Evolutionary conservation across 208 protist species (phyloP), one percentile per base, ranked within the genome.

Genomic region (Leishmania arabica): DNA sequence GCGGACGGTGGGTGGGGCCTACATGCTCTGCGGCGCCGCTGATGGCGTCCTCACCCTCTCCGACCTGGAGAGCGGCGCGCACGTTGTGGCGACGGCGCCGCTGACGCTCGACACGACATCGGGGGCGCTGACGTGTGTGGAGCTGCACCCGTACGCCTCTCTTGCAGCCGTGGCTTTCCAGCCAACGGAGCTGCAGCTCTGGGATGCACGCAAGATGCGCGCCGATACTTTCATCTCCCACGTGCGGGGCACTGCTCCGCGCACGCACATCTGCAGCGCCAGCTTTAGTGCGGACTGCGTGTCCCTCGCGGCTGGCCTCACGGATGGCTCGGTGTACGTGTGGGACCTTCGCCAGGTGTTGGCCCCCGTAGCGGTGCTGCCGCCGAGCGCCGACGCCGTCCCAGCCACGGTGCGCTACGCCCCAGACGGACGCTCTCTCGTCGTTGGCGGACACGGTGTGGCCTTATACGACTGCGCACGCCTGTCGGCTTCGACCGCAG

Each of bases 321-420:
- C 81, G 31, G 88, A 96, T 78, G 91, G 95, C 3, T 91, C 78
- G 24, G 93, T 94, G 42, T 90, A 94, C 75, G 54, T 99, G 60
- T 99, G 98, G 98, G 99, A 99, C 90, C 89, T 99, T 58, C 91
- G 99, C 58, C 98, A 99, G 79, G 73, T 99, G n/a, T 85, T 91
- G 7, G 76, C 75, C 47, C 92, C 94, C 0, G 37, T 96, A 19
- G 80, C 85, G 47, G 72, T 82, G 65, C 58, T 95, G 37, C 69
- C 79, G 7, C 60, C 75, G 53, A 31, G 69, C 8, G 78, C 58
- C 70, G n/a, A 42, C n/a, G 42, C 53, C 3, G 70, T 84, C 68
- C 79, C 84, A 3, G 79, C 83, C 37, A 80, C 79, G 40, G 90
- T 91, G 56, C 80, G 84, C 34, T 96, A 93, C 75, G 79, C 91